phyloP scores from a whole-genome alignment of 768 basidiomycete species.

The Paxillus ammoniavirescens region DNA sequence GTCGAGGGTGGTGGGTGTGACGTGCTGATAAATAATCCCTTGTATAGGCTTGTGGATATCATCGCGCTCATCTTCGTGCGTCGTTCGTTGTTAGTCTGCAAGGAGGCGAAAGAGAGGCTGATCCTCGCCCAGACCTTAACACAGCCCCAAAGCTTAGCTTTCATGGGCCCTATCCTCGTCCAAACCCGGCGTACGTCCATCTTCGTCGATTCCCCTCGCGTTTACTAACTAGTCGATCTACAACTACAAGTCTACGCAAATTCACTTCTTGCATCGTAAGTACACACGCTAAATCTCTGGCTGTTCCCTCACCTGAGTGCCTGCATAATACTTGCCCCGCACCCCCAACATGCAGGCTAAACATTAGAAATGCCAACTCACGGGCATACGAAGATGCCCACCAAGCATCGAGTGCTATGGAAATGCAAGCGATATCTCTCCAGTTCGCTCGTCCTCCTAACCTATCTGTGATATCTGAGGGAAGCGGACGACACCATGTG shows the following conservation, averaged over 20 bases:
- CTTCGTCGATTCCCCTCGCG: not conserved
- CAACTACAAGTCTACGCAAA: conserved; percentile 26
- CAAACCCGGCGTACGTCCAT: conserved; percentile 25
- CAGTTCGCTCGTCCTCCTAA: conserved; percentile 22
- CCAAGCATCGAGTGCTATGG: not conserved
- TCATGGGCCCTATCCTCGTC: conserved; percentile 19
- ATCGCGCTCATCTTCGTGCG: conserved; percentile 25
- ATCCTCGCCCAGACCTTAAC: conserved; percentile 14
- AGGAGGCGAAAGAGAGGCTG: not conserved
- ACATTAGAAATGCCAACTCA: conserved; percentile 23
- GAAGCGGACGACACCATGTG: not conserved
- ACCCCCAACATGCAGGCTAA: conserved; percentile 13
- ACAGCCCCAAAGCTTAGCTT: conserved; percentile 17
- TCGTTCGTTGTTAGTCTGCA: not conserved
- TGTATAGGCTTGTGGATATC: conserved; percentile 21
- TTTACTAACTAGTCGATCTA: not conserved
- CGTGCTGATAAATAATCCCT: not conserved
- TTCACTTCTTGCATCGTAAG: conserved; percentile 28
- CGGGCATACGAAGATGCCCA: conserved; percentile 8
- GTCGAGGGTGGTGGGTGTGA: not conserved
- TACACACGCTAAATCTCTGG: not conserved
- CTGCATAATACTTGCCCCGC: not conserved
- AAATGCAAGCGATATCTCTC: conserved; percentile 19
- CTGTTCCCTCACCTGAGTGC: not conserved
- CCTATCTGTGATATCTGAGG: not conserved